phyloP scores from a whole-genome alignment of 2,329 filamentous ascomycete genomes.

The Bipolaris oryzae region DNA sequence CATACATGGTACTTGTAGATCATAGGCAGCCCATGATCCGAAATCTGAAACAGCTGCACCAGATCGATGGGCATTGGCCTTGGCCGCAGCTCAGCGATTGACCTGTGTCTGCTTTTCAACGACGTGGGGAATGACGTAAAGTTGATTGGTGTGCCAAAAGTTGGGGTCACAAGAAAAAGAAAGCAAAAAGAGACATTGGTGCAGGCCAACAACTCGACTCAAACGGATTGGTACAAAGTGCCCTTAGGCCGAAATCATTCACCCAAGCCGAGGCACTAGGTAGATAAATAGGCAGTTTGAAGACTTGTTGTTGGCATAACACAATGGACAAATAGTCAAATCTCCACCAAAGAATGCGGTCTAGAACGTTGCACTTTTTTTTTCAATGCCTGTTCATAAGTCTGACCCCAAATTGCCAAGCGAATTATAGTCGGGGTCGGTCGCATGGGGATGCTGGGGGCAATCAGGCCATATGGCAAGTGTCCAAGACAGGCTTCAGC shows the following conservation, averaged over 20 bases:
- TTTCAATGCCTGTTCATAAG: not conserved
- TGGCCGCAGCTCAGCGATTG: conserved; percentile 3
- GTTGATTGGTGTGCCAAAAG: not conserved
- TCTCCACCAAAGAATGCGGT: no score
- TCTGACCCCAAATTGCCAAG: not conserved
- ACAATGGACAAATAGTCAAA: no score
- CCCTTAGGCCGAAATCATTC: not conserved
- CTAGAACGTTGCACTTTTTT: not conserved
- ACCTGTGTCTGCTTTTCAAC: conserved; percentile 1
- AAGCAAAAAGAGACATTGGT: not conserved
- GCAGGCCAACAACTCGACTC: not conserved
- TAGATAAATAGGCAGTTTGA: no score
- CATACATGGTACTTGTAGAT: conserved; percentile 7
- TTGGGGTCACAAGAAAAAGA: not conserved
- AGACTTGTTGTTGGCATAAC: no score
- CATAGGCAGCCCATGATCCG: not conserved
- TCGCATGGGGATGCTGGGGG: not conserved
- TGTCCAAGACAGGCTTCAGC: not conserved
- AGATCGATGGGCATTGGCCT: not conserved
- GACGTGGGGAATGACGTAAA: conserved; percentile 2
- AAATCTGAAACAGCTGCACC: conserved; percentile 10
- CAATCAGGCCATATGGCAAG: not conserved
- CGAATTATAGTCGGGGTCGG: not conserved
- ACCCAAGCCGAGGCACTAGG: no score
- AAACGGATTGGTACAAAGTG: not conserved